phyloP scores from a whole-genome alignment of 768 basidiomycete genomes.

The Amanita fuliginea region DNA sequence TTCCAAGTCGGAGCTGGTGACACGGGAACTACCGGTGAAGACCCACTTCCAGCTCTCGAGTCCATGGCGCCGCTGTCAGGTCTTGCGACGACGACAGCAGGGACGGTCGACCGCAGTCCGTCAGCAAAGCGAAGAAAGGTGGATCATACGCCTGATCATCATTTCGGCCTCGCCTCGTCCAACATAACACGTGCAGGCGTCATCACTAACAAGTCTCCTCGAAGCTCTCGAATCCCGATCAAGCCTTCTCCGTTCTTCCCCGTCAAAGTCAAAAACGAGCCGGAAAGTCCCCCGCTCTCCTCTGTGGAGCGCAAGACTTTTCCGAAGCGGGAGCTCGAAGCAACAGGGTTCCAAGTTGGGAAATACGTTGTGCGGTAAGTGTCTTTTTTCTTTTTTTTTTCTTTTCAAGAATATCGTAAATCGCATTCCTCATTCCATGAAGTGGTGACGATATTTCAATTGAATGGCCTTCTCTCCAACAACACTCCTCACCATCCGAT shows the following conservation, averaged over 20 bases:
- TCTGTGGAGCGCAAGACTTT: not conserved
- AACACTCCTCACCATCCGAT: not conserved
- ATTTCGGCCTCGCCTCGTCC: not conserved
- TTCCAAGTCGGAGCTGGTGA: too few species aligned
- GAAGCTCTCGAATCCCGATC: not conserved
- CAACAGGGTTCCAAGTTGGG: not conserved
- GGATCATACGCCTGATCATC: not conserved
- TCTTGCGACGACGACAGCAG: not conserved
- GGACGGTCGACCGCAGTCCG: not conserved
- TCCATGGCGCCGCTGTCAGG: not conserved
- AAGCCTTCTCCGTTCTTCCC: not conserved
- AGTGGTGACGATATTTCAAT: constrained; percentile 1
- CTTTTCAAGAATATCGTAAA: not conserved
- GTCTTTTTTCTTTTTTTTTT: not conserved
- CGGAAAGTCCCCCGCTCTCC: not conserved
- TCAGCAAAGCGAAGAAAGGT: constrained; percentile 1
- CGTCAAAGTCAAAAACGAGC: not conserved
- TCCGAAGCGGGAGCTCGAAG: not conserved
- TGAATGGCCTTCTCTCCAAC: not conserved
- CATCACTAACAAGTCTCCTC: not conserved
- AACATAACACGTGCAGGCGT: not conserved
- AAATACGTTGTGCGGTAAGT: constrained; percentile 1
- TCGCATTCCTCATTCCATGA: not conserved
- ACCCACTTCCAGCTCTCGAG: not conserved
- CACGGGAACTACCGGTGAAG: too few species aligned